Evolutionary conservation across 2,329 filamentous ascomycete species (phyloP), one percentile per base, ranked within the genome.

Genomic region (Ophiostoma populinum): DNA sequence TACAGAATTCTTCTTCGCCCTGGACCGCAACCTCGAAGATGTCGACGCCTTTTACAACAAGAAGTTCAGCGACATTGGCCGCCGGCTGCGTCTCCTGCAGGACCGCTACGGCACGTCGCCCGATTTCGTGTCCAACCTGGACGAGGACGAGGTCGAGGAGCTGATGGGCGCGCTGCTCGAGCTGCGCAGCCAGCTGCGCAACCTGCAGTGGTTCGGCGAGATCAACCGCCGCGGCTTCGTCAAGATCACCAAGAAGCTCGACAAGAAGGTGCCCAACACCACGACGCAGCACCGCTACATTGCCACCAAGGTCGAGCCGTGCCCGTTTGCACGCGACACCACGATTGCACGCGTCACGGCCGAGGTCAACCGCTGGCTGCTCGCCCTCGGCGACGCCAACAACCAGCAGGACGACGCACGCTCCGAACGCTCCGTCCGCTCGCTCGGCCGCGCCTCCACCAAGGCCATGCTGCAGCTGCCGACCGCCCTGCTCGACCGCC

Each of bases 191-290:
- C 81, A 92, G 51, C 59, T 95, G 45, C 71, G 90, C 40, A 95
- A 95, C 49, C 63, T 98, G 35, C 81, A 92, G 54, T 95, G 86
- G 86, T 98, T 95, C 52, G 87, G 86, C 33, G 87, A 95, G 57
- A 87, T 95, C 49, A 98, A 98, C 55, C 73, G 86, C 35, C 70
- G 82, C 43, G 90, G 90, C 2, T 98, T 98, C 50, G 73, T 92
- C 54, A 98, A 98, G 61, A 98, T 98, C 55, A 93, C 90, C 34
- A 98, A 98, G 63, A 98, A 98, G 58, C 63, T 94, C 30, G 90
- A 98, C 58, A 98, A 98, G 61, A 94, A 92, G 59, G 71, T 94
- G 3, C 67, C 78, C 1, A 67, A 71, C 30, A 71, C 75, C 4
- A 69, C 75, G 34, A 77, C 81, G 0, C 86, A 94, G 59, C 75